phyloP scores from a whole-genome alignment of 176 grass and related monocot species.

The Hordeum vulgare region DNA sequence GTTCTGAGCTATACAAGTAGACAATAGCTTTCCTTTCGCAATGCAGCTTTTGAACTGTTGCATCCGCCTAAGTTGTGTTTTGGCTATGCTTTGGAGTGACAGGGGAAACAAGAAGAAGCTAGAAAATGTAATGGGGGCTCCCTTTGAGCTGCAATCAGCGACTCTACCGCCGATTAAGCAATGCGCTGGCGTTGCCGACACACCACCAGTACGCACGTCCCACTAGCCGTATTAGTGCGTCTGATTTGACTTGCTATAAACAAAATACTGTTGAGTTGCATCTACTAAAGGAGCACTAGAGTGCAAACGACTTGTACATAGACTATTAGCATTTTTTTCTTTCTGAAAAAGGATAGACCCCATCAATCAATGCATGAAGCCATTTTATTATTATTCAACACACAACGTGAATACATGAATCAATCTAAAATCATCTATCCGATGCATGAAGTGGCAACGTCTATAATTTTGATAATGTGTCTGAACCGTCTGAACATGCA shows the following conservation, averaged over 20 bases:
- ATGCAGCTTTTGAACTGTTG: no score
- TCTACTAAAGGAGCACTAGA: neutral
- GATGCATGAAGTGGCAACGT: no score
- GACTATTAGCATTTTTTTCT: neutral
- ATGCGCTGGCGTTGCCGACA: conserved; percentile 22
- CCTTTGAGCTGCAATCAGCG: neutral
- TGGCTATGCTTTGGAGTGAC: no score
- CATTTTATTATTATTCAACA: no score
- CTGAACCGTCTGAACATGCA: no score
- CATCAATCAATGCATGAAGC: no score
- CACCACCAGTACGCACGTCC: neutral
- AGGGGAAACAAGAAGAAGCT: neutral
- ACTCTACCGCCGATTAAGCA: neutral
- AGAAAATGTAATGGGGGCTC: neutral
- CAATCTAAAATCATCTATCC: no score
- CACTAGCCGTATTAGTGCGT: neutral
- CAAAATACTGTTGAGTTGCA: neutral
- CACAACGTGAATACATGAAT: no score
- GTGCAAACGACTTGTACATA: neutral
- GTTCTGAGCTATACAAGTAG: neutral
- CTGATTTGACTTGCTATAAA: conserved; percentile 7
- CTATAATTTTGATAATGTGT: no score
- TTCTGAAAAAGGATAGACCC: no score
- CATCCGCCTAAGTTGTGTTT: no score
- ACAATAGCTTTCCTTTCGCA: no score